Conservation (phyloP, 768 basidiomycete species). For the Pholiota microspora region DNA sequence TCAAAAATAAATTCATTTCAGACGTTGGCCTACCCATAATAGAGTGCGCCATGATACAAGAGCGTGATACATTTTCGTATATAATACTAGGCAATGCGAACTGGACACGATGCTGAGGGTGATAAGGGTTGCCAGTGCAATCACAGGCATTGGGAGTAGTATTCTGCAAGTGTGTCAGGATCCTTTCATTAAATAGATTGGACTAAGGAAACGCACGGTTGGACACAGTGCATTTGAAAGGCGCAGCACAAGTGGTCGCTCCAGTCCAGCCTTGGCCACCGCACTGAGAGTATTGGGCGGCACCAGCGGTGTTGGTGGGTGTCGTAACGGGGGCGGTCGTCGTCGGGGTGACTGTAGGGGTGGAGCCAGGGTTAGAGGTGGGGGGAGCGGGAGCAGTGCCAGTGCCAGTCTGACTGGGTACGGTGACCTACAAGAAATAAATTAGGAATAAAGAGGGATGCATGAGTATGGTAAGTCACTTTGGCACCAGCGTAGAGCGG, state of each 20-base stretch:
- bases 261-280: constrained; percentile 41
- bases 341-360: not conserved
- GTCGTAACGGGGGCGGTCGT: constrained; percentile 12
- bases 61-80: not conserved
- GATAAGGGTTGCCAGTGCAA: not conserved
- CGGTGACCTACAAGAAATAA: not conserved
- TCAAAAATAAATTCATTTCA: not conserved
- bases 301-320: constrained; percentile 15
- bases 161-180: constrained; percentile 22
- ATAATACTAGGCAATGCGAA: not conserved
- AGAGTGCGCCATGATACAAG: not conserved
- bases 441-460: not conserved
- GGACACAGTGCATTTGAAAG: constrained; percentile 32
- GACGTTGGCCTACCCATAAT: not conserved
- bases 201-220: constrained; percentile 27
- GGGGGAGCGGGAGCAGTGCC: not conserved
- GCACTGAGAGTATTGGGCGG: constrained; percentile 40
- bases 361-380: constrained; percentile 4
- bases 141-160: constrained; percentile 13
- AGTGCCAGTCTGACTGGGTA: not conserved
- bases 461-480: constrained; percentile 17
- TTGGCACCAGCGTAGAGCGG: constrained; percentile 37
- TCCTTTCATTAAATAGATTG: constrained; percentile 14
- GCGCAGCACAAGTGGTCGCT: constrained; percentile 33
- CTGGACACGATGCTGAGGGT: not conserved